Evolutionary conservation across 257 asterid species (phyloP).

Genomic region (Scutellaria minor): DNA sequence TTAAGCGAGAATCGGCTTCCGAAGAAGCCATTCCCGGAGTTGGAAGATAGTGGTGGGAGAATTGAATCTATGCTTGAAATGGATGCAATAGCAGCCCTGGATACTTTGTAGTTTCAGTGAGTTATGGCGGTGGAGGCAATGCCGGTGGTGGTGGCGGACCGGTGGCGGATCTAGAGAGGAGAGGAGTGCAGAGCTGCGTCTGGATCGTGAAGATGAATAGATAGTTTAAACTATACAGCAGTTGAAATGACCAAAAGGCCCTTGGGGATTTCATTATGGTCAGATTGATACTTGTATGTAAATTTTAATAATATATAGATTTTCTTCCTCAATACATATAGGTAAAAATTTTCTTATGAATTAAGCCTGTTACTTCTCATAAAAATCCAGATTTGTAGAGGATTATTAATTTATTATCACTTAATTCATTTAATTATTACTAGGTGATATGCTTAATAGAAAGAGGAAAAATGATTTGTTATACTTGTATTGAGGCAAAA

Average conservation of each 20-base stretch:
- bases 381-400: constrained; percentile 19
- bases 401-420: too few relatives aligned
- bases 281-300: background rate
- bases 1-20: constrained; percentile 97
- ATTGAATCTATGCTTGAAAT: constrained; percentile 30
- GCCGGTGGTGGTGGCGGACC: constrained; percentile 8
- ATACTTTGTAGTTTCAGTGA: constrained; percentile 1
- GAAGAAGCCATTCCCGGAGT: constrained; percentile 87
- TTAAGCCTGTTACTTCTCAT: too few relatives aligned
- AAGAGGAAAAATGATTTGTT: background rate
- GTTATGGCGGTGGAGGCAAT: constrained; percentile 28
- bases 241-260: constrained; percentile 36
- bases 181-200: constrained; percentile 38
- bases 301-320: background rate
- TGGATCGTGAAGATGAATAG: constrained; percentile 37
- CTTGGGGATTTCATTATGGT: constrained; percentile 10
- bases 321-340: background rate
- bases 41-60: constrained; percentile 27
- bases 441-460: background rate
- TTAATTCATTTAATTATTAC: background rate
- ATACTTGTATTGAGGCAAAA: background rate
- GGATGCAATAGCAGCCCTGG: constrained; percentile 18
- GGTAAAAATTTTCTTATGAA: too few relatives aligned
- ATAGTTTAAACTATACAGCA: constrained; percentile 25
- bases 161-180: constrained; percentile 39